Evolutionary conservation across 177 flowering plant genomes (phyloP).

Genomic region (Vitis hybrid): DNA sequence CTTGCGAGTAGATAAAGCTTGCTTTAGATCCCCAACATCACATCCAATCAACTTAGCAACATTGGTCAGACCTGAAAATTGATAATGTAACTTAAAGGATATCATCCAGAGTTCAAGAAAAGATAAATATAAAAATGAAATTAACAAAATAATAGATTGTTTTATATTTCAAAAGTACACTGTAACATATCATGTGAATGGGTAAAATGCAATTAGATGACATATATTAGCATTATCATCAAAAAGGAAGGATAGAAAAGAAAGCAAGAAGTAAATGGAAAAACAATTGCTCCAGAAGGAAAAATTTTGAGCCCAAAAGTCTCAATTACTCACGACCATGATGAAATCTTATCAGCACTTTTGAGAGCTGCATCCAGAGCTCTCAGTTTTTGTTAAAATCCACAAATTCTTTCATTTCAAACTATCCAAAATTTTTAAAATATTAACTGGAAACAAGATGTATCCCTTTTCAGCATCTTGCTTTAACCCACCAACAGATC

Average conservation of each 20-base stretch:
- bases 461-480: too few relatives aligned
- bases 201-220: background rate
- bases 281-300: too few relatives aligned
- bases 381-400: too few relatives aligned
- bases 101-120: background rate
- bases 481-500: too few relatives aligned
- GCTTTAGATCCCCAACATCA: conserved; percentile 51
- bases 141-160: background rate
- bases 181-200: background rate
- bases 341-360: too few relatives aligned
- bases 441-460: too few relatives aligned
- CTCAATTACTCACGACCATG: too few relatives aligned
- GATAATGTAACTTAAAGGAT: background rate
- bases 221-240: background rate
- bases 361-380: too few relatives aligned
- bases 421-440: too few relatives aligned
- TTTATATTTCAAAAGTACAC: background rate
- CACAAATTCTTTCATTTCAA: too few relatives aligned
- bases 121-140: background rate
- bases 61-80: conserved; percentile 49
- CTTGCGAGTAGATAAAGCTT: conserved; percentile 84
- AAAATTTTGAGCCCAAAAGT: too few relatives aligned
- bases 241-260: background rate
- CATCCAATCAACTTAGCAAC: conserved; percentile 86
- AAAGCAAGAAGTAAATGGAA: too few relatives aligned